A percentile compares a stretch with the other conserved stretches of the same genome.
phyloP scores from a whole-genome alignment of 2,329 filamentous ascomycete genomes.

The Nemania sp. region DNA sequence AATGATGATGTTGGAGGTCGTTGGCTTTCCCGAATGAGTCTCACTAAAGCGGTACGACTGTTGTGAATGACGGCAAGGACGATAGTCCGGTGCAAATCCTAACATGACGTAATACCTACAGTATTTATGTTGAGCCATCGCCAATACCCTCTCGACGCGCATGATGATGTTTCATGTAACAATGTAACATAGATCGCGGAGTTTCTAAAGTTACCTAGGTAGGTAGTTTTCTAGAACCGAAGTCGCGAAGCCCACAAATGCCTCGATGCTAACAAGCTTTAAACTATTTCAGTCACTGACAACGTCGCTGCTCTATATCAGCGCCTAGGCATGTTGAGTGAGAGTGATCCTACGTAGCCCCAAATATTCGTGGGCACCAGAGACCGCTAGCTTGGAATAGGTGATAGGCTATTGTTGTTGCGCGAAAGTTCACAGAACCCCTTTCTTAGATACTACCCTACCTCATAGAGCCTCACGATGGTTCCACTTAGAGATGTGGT shows the following conservation, averaged over 20 bases:
- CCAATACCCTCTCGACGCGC: not conserved
- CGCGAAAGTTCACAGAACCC: too few species aligned
- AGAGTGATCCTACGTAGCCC: not conserved
- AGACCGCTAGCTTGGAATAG: not conserved
- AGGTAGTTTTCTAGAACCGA: not conserved
- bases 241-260: not conserved
- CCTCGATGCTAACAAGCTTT: conserved; percentile 1
- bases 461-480: too few species aligned
- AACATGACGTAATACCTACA: not conserved
- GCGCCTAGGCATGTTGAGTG: not conserved
- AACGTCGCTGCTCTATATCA: not conserved
- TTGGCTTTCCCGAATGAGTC: not conserved
- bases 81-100: not conserved
- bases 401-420: not conserved
- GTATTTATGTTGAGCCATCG: not conserved
- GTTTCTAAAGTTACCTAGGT: too few species aligned
- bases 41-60: too few species aligned
- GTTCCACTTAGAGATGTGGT: too few species aligned
- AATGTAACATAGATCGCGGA: not conserved
- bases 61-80: not conserved
- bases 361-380: not conserved
- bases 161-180: not conserved
- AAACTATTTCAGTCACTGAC: not conserved
- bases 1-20: conserved; percentile 3
- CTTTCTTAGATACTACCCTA: too few species aligned